Base-by-base conservation (phyloP, 2,329 filamentous ascomycete species). In the Diplodia intermedia region DNA sequence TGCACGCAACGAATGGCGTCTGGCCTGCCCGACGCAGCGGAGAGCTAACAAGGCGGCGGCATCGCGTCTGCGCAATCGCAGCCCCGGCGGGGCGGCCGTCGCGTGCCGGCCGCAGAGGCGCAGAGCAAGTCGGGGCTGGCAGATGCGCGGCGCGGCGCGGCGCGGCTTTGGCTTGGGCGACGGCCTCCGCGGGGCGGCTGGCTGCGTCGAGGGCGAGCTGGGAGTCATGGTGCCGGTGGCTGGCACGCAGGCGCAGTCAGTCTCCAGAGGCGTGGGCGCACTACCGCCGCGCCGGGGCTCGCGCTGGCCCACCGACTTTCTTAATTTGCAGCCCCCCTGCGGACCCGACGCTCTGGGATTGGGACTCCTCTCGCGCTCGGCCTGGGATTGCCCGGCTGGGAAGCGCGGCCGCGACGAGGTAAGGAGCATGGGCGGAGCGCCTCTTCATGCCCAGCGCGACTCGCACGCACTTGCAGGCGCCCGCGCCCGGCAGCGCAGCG, bases 361-460 rank as follows among this genome's bases (percentile, higher is more conserved):
- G 57, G 57, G 57, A 57, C 54, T 61, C 23, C 57, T 61, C 57
- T 49, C 57, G 57, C 57, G 57, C 57, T 61, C 57, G 57, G 57
- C 40, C 29, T 61, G 57, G 57, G 57, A 61, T 49, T 60, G 20
- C 57, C 47, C 57, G 23, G n/a, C 57, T 61, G 31, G 57, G 57
- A 49, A 43, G 26, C 40, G 57, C 40, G 57, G 14, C 55, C 57
- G 57, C 40, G 40, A 61, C 57, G 40, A 61, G 55, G 57, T 43
- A 61, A 61, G 57, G 57, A 60, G 38, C 38, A 47, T 20, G 38
- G 33, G 33, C 56, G 56, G 36, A 29, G 57, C 40, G 40, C 57
- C 43, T 61, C 57, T 61, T 61, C 57, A 61, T 61, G 57, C 57
- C 57, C 57, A 61, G 57, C 57, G 57, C 57, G 57, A 61, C 57